These are phyloP conservation scores for Inga laurina DNA, from an alignment of 306 rosid species.

Conservation along the genomic window DNA sequence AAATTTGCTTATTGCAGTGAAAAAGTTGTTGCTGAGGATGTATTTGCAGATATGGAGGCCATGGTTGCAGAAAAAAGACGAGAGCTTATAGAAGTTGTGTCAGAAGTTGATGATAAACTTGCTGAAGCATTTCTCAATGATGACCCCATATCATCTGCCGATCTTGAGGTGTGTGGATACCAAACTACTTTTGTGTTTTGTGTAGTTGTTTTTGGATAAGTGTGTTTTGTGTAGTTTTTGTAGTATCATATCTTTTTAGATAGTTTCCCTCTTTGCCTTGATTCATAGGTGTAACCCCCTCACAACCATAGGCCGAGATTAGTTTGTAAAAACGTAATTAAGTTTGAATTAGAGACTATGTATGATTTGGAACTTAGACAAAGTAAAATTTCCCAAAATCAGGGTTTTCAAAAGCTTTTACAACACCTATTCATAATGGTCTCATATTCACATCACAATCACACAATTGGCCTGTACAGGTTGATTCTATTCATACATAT, in stretches of 20 bases:
- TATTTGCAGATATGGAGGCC: conserved; percentile 80
- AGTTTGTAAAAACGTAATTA: no score
- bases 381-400: no score
- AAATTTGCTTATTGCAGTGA: conserved; percentile 59
- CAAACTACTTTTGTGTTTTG: not conserved
- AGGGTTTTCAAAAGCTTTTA: no score
- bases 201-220: not conserved
- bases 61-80: conserved; percentile 85
- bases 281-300: not conserved
- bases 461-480: no score
- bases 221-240: conserved; percentile 10
- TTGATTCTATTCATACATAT: no score
- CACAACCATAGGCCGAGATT: no score
- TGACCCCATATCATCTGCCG: conserved; percentile 77
- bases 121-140: conserved; percentile 92
- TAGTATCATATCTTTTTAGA: not conserved
- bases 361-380: no score
- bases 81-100: conserved; percentile 85
- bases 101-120: conserved; percentile 95
- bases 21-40: conserved; percentile 64
- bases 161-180: conserved; percentile 71
- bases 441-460: no score
- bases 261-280: conserved; percentile 1
- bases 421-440: no score
- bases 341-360: no score